These are phyloP conservation scores for Acorus calamus DNA, from an alignment of 106 monocot species.

Conservation along the genomic window DNA sequence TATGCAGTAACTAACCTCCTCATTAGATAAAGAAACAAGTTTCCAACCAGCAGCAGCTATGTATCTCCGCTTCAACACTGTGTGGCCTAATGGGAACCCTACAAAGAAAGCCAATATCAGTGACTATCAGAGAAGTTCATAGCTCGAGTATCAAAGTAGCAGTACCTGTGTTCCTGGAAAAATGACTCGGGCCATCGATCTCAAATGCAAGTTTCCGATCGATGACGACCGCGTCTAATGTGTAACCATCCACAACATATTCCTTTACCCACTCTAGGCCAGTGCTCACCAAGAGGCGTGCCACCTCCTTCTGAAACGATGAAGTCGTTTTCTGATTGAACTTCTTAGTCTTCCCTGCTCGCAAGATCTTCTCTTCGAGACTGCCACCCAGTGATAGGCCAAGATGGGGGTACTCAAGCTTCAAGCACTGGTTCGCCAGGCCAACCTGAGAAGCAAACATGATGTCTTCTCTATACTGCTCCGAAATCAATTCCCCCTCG, in stretches of 20 bases:
- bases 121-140: neutral
- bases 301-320: constrained; percentile 94
- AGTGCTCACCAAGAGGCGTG: constrained; percentile 69
- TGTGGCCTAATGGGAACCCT: constrained; percentile 87
- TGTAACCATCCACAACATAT: constrained; percentile 76
- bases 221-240: constrained; percentile 71
- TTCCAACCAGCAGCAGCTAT: constrained; percentile 88
- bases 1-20: constrained; percentile 29
- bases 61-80: constrained; percentile 73
- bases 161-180: constrained; percentile 84
- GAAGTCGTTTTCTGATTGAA: constrained; percentile 88
- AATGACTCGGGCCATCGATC: constrained; percentile 94
- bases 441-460: constrained; percentile 86
- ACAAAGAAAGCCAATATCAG: constrained; percentile 3
- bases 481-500: constrained; percentile 51
- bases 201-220: constrained; percentile 87
- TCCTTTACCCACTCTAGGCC: constrained; percentile 85
- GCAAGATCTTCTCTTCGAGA: constrained; percentile 70
- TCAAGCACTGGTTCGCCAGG: constrained; percentile 79
- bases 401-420: constrained; percentile 70
- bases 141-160: neutral
- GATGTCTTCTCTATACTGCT: constrained; percentile 78
- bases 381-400: constrained; percentile 39
- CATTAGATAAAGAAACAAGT: constrained; percentile 68
- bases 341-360: constrained; percentile 65